Percentiles rank a stretch among this genome's conserved stretches.
Evolutionary conservation across 2,329 filamentous ascomycete genomes (phyloP).

Genomic region (Ophiostoma fasciatum): DNA sequence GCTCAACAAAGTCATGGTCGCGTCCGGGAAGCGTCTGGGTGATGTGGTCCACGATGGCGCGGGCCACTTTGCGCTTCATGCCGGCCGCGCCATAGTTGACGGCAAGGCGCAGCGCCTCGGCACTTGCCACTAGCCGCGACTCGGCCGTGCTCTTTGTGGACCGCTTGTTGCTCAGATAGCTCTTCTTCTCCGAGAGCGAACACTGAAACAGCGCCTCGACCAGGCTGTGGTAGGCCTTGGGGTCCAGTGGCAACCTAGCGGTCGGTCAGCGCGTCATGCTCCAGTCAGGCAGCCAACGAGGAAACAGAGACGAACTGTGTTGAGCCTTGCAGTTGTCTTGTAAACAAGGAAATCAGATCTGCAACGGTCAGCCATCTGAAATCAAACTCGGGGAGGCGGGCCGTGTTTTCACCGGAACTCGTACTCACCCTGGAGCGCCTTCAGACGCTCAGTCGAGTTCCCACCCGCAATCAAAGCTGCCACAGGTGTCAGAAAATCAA

Average conservation of each 20-base stretch:
- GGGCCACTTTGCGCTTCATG: slow-evolving; percentile 63
- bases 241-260: slow-evolving; percentile 34
- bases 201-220: slow-evolving; percentile 68
- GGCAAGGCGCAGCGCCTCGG: slow-evolving; percentile 55
- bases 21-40: slow-evolving; percentile 53
- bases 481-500: too few species aligned
- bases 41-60: slow-evolving; percentile 67
- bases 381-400: too few species aligned
- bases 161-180: slow-evolving; percentile 39
- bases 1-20: slow-evolving; percentile 48
- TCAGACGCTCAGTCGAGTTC: slow-evolving; percentile 10
- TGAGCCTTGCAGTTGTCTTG: slow-evolving; percentile 10
- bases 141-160: slow-evolving; percentile 30
- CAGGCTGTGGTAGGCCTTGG: slow-evolving; percentile 68
- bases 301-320: slow-evolving; percentile 6
- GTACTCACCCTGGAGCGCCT: slow-evolving; percentile 11
- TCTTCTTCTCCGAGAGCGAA: slow-evolving; percentile 50
- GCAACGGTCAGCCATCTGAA: neutral
- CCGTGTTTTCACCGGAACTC: too few species aligned
- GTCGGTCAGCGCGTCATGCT: neutral
- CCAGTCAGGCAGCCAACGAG: neutral
- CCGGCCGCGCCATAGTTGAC: slow-evolving; percentile 54
- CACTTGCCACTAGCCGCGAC: slow-evolving; percentile 50
- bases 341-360: slow-evolving; percentile 13
- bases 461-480: slow-evolving; percentile 12